Evolutionary conservation across 1,284 basidiomycete genomes (phyloP), one percentile per base, ranked within the genome.

Genomic region (Vanrija sp.): DNA sequence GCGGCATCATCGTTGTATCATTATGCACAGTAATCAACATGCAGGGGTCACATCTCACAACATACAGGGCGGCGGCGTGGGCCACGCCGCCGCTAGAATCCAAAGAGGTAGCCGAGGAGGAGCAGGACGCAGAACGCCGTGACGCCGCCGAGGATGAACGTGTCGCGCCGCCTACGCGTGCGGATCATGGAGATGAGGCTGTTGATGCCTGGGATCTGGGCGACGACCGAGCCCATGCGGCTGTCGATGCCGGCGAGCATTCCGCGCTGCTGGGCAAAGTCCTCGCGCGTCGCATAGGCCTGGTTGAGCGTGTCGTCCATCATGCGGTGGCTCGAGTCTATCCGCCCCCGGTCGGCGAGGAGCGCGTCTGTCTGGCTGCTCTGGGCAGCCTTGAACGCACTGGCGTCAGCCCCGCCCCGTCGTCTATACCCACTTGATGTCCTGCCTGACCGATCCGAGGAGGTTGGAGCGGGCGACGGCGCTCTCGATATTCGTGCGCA

Each of bases 241-340:
- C 84, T 78, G 69, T 89, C 89, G 62, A 96, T 90, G 19, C 84
- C 81, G 9, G 83, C 76, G 38, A 99, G 77, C 25, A 86, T 84
- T 5, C 80, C 75, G 18, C 89, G 82, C 75, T 99, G 96, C 47
- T 84, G 82, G n/a, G 82, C 79, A 74, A 99, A 96, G 72, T 98
- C 94, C 35, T 88, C 82, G n/a, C 95, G 85, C 0, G 95, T 98
- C 63, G 93, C 95, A 66, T 97, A 96, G 25, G 96, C 96, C 85
- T 98, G 95, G 49, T 88, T 83, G 18, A 98, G 79, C 35, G 94
- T 84, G 44, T 89, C 88, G 71, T 98, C 95, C 31, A 92, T 88
- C 93, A 98, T 97, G 59, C 83, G 80, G 77, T 98, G 93, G 22
- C 88, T 91, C 62, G 85, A 89, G 75, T 98, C 95, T 63, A 98